Evolutionary conservation across 179 eudicot genomes (phyloP), one percentile per base, ranked within the genome.

Genomic region (Patellifolia procumbens): DNA sequence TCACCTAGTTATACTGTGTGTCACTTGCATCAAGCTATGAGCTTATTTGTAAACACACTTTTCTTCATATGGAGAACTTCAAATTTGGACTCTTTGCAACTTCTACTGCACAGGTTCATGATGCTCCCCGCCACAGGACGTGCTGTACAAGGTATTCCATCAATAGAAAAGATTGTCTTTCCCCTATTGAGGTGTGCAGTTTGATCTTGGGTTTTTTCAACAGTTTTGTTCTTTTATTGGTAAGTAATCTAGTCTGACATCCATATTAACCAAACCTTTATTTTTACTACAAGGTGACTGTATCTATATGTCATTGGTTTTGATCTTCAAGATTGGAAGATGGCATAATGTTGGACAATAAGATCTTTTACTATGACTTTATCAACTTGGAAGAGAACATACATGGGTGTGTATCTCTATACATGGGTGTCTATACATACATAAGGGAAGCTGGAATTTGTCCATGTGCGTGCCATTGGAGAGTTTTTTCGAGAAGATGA

Each of bases 401-500:
- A n/a, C n/a, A 85, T 81, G 87, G 97, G 99, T 75, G 99, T 88
- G 56, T 95, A 84, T 81, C 83, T 95, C 77, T 93, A 92, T 76
- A 97, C n/a, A 95, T 67, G 97, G 93, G 84, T 85, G 76, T 87
- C 84, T 73, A 93, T 95, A 78, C 97, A 95, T 88, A 87, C 93
- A 83, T 95, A 77, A 88, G 97, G 81, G 99, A 95, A 74, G 87
- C 97, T 24, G 99, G 99, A 6, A 83, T 89, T 95, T 66, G 97
- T 93, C 79, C 92, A 93, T 78, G 91, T 93, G 66, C 86, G 97
- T 62, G 91, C 89, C 22, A 90, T 95, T 84, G 99, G 99, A 71
- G 95, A 88, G 78, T 95, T 83, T 81, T 93, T 97, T 82, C 88
- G 85, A 78, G 99, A 95, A 87, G 99, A 95, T 68, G 99, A 95